Conservation (phyloP, 257 asterid genomes). For the Rhazya stricta region DNA sequence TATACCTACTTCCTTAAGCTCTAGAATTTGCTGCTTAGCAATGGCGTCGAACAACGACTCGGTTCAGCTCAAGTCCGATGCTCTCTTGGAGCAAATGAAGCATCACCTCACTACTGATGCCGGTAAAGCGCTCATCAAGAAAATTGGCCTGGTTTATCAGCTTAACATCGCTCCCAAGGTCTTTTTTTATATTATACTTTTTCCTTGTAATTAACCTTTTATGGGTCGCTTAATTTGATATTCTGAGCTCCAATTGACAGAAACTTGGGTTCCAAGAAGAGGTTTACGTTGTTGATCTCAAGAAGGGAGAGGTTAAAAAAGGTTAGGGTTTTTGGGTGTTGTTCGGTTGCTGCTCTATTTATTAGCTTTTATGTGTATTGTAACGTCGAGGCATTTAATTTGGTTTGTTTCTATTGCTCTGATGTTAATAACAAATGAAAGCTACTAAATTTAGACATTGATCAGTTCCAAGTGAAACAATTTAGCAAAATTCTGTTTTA, state of each 20-base stretch:
- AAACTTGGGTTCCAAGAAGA: constrained; percentile 79
- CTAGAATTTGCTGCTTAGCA: not conserved
- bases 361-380: not conserved
- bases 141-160: constrained; percentile 86
- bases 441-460: too few relatives aligned
- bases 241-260: constrained; percentile 27
- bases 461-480: not conserved
- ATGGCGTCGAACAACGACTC: constrained; percentile 13
- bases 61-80: constrained; percentile 62
- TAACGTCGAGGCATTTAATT: not conserved
- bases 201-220: not conserved
- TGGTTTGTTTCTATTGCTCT: not conserved
- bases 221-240: not conserved
- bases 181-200: not conserved
- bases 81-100: constrained; percentile 83
- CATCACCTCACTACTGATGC: constrained; percentile 73
- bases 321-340: constrained; percentile 42
- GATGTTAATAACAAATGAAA: not conserved
- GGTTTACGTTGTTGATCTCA: constrained; percentile 78
- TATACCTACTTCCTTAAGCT: not conserved
- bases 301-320: constrained; percentile 85
- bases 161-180: constrained; percentile 97
- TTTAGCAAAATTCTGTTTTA: not conserved
- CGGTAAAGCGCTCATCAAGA: constrained; percentile 60
- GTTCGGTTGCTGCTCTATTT: not conserved